Percentiles rank a stretch among this genome's conserved stretches.
Conservation (phyloP, 1,284 basidiomycete genomes). For the Cutaneotrichosporon dermatis region DNA sequence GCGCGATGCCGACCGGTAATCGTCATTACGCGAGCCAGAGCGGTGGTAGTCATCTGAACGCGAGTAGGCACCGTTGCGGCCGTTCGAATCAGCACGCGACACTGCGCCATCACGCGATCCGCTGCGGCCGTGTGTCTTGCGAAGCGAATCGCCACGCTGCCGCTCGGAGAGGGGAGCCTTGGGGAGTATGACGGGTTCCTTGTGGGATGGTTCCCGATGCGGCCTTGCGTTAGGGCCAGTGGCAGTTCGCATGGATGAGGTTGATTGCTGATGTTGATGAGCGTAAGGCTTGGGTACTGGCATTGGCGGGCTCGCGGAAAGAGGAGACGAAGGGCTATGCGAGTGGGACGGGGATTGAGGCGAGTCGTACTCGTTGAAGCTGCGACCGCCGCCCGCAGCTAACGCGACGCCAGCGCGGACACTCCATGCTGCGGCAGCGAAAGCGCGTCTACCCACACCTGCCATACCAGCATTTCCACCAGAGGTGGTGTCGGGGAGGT, state of each 20-base stretch:
- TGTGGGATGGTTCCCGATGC: neutral
- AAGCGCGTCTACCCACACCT: slow-evolving; percentile 76
- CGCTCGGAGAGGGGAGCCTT: slow-evolving; percentile 24
- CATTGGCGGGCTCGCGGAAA: neutral
- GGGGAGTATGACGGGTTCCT: slow-evolving; percentile 22
- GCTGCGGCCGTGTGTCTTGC: neutral
- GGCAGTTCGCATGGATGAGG: neutral
- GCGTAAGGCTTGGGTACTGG: neutral
- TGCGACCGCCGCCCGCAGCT: slow-evolving; percentile 7
- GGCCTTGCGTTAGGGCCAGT: slow-evolving; percentile 4
- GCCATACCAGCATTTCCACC: slow-evolving; percentile 85
- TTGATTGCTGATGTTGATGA: neutral
- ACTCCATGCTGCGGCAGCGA: slow-evolving; percentile 66
- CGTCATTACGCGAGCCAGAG: slow-evolving; percentile 1
- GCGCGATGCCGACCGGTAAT: slow-evolving; percentile 8
- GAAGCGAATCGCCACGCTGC: neutral
- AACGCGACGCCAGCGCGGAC: slow-evolving; percentile 39
- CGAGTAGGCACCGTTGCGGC: neutral
- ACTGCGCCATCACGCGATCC: neutral
- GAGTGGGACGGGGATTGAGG: neutral
- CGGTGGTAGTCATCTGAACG: slow-evolving; percentile 2
- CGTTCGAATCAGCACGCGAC: slow-evolving; percentile 6
- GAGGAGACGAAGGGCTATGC: neutral
- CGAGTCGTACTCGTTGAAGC: slow-evolving; percentile 3
- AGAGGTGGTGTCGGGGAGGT: slow-evolving; percentile 60